Percentiles rank a stretch among this genome's conserved stretches.
These are phyloP conservation scores for Fraxinus sp. DNA, from an alignment of 305 asterid species.

Conservation along the genomic window DNA sequence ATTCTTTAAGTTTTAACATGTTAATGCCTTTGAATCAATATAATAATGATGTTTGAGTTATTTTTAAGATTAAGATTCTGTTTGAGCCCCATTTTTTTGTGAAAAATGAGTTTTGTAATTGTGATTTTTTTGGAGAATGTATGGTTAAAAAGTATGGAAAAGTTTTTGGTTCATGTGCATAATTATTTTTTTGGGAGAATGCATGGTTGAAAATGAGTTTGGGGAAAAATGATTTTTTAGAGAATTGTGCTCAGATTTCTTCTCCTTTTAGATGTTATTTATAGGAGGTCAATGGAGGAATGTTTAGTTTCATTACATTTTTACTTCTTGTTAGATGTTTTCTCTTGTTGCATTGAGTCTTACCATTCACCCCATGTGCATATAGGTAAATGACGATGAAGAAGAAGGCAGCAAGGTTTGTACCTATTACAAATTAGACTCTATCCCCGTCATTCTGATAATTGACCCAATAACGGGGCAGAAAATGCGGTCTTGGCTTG, in stretches of 20 bases:
- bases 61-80: neutral
- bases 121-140: neutral
- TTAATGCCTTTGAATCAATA: neutral
- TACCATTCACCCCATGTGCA: constrained; percentile 25
- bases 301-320: constrained; percentile 12
- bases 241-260: neutral
- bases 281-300: neutral
- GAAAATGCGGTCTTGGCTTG: constrained; percentile 88
- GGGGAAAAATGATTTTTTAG: neutral
- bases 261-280: neutral
- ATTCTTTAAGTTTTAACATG: constrained; percentile 3
- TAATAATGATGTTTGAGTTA: neutral
- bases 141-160: neutral
- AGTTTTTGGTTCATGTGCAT: neutral
- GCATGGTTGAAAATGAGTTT: neutral
- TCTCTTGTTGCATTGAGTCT: constrained; percentile 22
- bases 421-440: constrained; percentile 80
- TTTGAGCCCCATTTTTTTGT: neutral
- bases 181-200: neutral
- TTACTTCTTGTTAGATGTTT: constrained; percentile 13
- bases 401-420: constrained; percentile 98
- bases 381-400: constrained; percentile 75
- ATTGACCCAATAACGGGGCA: constrained; percentile 96
- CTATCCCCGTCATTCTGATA: constrained; percentile 72
- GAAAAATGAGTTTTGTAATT: neutral